A percentile compares a stretch with the other conserved stretches of the same genome.
These are phyloP conservation scores for Jaltomata sinuosa DNA, from an alignment of 257 asterid genomes.

Conservation along the genomic window DNA sequence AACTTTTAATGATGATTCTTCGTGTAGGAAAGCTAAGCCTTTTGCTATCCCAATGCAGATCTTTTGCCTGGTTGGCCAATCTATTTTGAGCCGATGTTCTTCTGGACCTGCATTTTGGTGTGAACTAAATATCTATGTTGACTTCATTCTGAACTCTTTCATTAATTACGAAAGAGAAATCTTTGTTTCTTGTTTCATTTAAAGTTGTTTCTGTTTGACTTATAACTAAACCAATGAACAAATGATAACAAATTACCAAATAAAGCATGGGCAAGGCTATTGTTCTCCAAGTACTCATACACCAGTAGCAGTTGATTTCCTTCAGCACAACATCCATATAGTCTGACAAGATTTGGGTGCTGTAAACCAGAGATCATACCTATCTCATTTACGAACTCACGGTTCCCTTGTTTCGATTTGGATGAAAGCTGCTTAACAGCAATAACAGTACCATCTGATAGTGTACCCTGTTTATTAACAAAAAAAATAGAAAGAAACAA, in stretches of 20 bases:
- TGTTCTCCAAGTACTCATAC: conserved; percentile 11
- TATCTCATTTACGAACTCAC: conserved; percentile 3
- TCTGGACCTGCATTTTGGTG: neutral
- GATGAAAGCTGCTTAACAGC: conserved; percentile 13
- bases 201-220: too few relatives aligned
- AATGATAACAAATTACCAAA: neutral
- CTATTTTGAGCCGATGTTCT: neutral
- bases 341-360: conserved; percentile 10
- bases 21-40: conserved; percentile 5
- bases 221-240: neutral
- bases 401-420: conserved; percentile 9
- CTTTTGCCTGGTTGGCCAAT: neutral
- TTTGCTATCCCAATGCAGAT: conserved; percentile 8
- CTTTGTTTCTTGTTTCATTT: neutral
- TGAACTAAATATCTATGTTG: neutral
- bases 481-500: neutral
- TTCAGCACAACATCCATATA: conserved; percentile 12
- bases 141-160: neutral
- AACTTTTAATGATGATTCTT: neutral
- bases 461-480: neutral
- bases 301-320: conserved; percentile 2
- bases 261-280: neutral
- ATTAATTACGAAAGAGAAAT: neutral
- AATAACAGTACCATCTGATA: conserved; percentile 5
- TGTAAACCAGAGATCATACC: neutral